Evolutionary conservation across 2,329 filamentous ascomycete genomes (phyloP).

Genomic region (Beauveria pseudobassiana): DNA sequence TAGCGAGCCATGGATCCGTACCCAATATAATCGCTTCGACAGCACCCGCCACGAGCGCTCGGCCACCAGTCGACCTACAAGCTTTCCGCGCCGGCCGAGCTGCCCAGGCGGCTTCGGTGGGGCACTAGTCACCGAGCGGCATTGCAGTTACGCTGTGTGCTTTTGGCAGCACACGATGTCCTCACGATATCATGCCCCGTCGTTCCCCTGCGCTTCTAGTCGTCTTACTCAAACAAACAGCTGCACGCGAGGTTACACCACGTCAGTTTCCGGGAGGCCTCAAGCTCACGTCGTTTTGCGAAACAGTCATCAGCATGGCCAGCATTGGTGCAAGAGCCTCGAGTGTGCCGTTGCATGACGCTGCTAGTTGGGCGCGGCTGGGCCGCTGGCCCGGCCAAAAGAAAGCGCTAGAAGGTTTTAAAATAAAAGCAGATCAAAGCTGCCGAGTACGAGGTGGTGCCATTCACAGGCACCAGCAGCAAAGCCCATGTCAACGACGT

Average conservation of each 20-base stretch:
- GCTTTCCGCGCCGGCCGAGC: neutral
- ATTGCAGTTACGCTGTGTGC: neutral
- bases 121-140: neutral
- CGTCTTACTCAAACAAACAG: neutral
- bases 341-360: neutral
- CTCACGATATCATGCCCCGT: neutral
- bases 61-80: neutral
- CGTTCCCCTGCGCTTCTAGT: neutral
- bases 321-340: neutral
- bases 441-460: neutral
- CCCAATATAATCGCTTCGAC: neutral
- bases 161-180: neutral
- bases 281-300: neutral
- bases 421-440: neutral
- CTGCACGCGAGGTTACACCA: neutral
- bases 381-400: too few relatives aligned
- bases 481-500: neutral
- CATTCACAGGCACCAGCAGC: neutral
- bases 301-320: neutral
- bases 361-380: neutral
- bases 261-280: neutral
- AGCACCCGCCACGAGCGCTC: neutral
- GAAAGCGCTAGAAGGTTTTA: neutral
- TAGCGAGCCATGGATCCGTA: neutral
- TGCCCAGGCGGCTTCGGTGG: neutral